These are phyloP conservation scores for Lunularia cruciata DNA, from an alignment of 225 moss, liverwort and hornwort species.

Conservation along the genomic window DNA sequence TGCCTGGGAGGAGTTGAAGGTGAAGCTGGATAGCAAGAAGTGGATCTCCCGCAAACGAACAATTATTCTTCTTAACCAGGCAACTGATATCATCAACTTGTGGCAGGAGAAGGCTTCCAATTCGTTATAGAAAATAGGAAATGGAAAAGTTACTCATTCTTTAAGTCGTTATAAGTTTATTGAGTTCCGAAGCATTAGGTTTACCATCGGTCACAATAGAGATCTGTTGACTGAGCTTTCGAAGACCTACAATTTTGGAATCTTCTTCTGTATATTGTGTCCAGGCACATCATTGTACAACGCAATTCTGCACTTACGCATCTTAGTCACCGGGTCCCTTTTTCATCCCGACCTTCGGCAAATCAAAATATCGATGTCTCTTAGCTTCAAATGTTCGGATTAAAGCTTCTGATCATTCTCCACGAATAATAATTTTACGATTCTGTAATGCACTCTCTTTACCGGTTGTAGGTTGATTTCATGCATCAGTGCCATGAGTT, in stretches of 20 bases:
- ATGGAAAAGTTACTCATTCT: neutral
- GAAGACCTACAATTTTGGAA: conserved; percentile 18
- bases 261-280: conserved; percentile 9
- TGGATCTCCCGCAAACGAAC: conserved; percentile 97
- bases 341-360: no score
- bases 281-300: conserved; percentile 6
- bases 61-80: conserved; percentile 93
- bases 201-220: neutral
- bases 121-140: conserved; percentile 29
- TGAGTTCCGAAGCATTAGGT: neutral
- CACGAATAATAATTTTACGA: no score
- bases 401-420: no score
- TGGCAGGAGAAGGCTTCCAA: conserved; percentile 98
- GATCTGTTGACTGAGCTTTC: conserved; percentile 2
- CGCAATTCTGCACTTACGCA: neutral
- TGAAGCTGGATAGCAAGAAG: conserved; percentile 91
- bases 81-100: conserved; percentile 96
- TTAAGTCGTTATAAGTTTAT: neutral
- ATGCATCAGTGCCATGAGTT: no score
- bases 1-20: conserved; percentile 94
- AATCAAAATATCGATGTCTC: no score
- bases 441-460: no score
- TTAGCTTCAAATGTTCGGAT: no score
- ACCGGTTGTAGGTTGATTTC: no score
- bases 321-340: no score